Conservation (phyloP, 2,329 filamentous ascomycete genomes). For the Cercospora zeina region DNA sequence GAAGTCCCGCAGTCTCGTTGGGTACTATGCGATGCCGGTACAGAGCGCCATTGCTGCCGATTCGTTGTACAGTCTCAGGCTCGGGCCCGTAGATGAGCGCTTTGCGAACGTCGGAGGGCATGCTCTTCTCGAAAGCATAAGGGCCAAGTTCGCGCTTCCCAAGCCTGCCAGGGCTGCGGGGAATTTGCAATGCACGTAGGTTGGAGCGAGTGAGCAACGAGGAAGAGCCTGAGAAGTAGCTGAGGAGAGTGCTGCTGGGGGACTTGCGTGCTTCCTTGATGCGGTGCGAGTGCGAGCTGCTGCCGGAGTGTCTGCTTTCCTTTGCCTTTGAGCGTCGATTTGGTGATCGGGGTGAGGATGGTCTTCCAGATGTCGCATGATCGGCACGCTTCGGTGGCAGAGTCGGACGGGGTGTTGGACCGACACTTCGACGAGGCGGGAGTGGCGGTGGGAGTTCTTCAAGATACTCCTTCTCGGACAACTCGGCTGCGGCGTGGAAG, state of each 20-base stretch:
- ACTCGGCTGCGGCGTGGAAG: conserved; percentile 42
- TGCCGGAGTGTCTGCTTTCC: not conserved
- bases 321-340: conserved; percentile 5
- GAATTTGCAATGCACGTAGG: conserved; percentile 15
- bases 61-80: conserved; percentile 44
- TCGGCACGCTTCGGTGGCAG: not conserved
- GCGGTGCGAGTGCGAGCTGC: not conserved
- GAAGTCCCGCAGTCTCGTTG: conserved; percentile 49
- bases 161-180: conserved; percentile 28
- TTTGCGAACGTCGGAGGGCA: conserved; percentile 48
- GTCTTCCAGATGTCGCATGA: not conserved
- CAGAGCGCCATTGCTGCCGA: conserved; percentile 47
- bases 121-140: conserved; percentile 49
- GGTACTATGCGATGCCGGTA: conserved; percentile 46
- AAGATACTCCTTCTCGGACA: conserved; percentile 43
- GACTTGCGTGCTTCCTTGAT: not conserved
- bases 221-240: conserved; percentile 26
- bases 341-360: conserved; percentile 17
- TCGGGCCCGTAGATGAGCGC: conserved; percentile 46
- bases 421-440: conserved; percentile 24
- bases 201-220: conserved; percentile 18
- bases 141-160: conserved; percentile 51
- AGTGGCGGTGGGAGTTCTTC: conserved; percentile 30
- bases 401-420: conserved; percentile 9
- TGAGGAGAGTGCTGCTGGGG: conserved; percentile 16